Base-by-base conservation (phyloP, 2,329 filamentous ascomycete species). In the Ceratocystis destructans region DNA sequence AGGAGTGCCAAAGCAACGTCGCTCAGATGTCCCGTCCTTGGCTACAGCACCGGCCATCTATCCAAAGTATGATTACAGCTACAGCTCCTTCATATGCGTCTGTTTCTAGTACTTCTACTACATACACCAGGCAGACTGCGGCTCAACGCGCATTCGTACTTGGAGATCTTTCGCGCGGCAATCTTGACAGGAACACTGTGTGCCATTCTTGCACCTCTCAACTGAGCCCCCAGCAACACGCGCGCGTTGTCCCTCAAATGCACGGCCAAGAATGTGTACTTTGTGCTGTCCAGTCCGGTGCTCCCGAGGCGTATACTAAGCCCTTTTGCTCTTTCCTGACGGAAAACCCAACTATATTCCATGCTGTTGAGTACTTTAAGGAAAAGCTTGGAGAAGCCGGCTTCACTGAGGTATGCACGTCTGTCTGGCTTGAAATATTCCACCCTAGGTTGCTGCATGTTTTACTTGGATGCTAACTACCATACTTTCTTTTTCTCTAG, bases 271-370 rank as follows among this genome's bases (percentile, higher is more conserved):
- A 68, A 41, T 79, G 77, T 67, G 72, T 70, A 17, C 71, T 78
- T 61, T 78, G 77, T 71, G 71, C 73, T 64, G 71, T 76, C 57
- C 72, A 73, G 69, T 73, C 77, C 65, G 73, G 75, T 70, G 77
- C 78, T 64, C 82, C 85, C 3, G 85, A 86, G 72, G 80, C 80
- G 68, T 96, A 91, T 74, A 88, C 89, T 7, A 81, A 90, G 76
- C 90, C 91, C 0, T 96, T 96, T 74, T 87, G 88, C 74, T 82
- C 90, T 64, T 97, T 96, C 74, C 83, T 97, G 78, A 88, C 86
- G 57, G 82, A 88, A 69, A 96, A 96, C 73, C 94, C 94, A 0
- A 97, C 94, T 7, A 84, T 96, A 61, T 99, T 96, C 75, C 94
- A 99, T 73, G 85, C 90, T 1, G 91, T 96, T 33, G 83, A 85